Base-by-base conservation (phyloP, 2,329 filamentous ascomycete species). In the Thermoascus crustaceus region DNA sequence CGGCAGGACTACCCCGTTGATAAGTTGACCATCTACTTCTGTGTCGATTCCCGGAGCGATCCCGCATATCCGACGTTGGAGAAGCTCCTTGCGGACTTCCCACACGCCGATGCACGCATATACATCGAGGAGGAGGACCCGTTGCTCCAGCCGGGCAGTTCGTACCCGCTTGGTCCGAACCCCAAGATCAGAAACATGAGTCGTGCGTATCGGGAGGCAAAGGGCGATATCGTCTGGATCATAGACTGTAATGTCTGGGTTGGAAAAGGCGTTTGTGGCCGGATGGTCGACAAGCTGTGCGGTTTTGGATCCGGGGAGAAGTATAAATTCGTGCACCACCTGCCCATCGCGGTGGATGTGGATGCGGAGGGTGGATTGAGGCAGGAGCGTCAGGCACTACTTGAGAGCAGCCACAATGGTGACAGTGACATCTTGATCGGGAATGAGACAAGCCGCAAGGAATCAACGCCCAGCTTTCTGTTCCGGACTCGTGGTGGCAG, bases 101-200 rank as follows among this genome's bases (percentile, higher is more conserved):
- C 84, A 0, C 60, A 66, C 8, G 73, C 77, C 48, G 80, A 94
- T 61, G 80, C 78, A 2, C 73, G 72, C 34, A 69, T 96, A 3
- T 71, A 88, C 7, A 70, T 95, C 31, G 89, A 95, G 64, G 76
- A 83, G 32, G 82, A 94, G 40, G 87, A 94, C 55, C 77, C 82
- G 0, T 59, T 77, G 19, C 66, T 94, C 6, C 72, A 76, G 35
- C 72, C 71, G 19, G 50, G 67, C 35, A 61, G 70, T 30, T 51
- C 63, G 32, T 62, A 72, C 43, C 72, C 76, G 38, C 71, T 96
- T 38, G 93, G 93, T 0, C 91, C 91, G 1, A 98, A 98, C 53
- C 91, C 91, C n/a, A 98, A 98, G 68, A 93, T 98, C 49, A 74
- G 91, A 33, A 98, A 98, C 58, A 85, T 96, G 71, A 95, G 88